phyloP scores from a whole-genome alignment of 192 early-diverging fungal genomes.

The Polychytrium aggregatum region DNA sequence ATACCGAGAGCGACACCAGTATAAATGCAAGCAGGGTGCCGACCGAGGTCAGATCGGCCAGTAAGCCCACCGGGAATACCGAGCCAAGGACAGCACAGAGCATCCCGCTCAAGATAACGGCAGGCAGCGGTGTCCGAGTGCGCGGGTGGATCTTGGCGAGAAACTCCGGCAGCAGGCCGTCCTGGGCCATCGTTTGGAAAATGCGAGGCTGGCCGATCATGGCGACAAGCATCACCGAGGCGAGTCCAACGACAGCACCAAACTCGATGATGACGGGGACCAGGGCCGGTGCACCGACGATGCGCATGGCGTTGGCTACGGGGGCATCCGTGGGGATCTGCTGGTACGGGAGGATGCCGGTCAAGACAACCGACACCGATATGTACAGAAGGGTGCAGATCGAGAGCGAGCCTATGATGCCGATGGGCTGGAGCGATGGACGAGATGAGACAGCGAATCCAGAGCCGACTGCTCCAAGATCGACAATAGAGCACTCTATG shows the following conservation, averaged over 20 bases:
- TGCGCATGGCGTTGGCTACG: constrained; percentile 22
- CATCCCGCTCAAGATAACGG: constrained; percentile 56
- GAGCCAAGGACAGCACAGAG: constrained; percentile 68
- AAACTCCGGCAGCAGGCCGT: constrained; percentile 65
- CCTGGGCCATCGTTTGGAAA: constrained; percentile 71
- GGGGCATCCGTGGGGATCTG: constrained; percentile 36
- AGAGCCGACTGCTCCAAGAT: too few species aligned
- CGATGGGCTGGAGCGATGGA: too few species aligned
- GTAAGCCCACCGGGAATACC: constrained; percentile 58
- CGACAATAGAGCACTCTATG: too few species aligned
- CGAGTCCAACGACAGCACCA: constrained; percentile 67
- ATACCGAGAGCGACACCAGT: constrained; percentile 64
- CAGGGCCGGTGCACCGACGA: constrained; percentile 35
- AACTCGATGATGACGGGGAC: constrained; percentile 63
- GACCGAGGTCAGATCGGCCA: not conserved
- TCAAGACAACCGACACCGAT: constrained; percentile 53
- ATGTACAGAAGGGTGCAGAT: constrained; percentile 77
- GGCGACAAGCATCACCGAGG: constrained; percentile 64
- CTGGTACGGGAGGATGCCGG: constrained; percentile 56
- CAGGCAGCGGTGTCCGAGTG: constrained; percentile 63
- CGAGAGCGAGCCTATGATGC: constrained; percentile 66
- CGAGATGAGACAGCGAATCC: too few species aligned
- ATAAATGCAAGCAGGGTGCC: constrained; percentile 76
- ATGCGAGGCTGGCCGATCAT: constrained; percentile 81
- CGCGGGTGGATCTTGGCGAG: constrained; percentile 60